phyloP scores from a whole-genome alignment of 1,139 yeast species.

The Magnusiomyces sp. region DNA sequence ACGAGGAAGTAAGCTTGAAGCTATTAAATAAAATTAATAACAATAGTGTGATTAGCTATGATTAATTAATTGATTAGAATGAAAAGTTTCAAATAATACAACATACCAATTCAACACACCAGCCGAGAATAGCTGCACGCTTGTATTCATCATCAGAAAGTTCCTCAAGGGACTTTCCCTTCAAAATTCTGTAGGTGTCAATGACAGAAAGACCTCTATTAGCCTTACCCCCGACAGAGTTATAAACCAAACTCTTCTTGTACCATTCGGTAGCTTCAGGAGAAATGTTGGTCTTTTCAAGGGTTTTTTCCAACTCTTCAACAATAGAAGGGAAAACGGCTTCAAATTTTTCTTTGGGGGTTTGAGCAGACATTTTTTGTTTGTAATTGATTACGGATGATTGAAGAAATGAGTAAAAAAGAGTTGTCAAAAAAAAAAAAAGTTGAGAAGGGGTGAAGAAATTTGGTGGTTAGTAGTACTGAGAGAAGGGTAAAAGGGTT shows the following conservation, averaged over 20 bases:
- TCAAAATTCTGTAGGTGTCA: constrained; percentile 80
- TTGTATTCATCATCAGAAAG: constrained; percentile 62
- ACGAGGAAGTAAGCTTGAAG: constrained; percentile 95
- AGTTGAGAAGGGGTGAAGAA: neutral
- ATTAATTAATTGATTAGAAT: neutral
- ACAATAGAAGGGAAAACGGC: constrained; percentile 71
- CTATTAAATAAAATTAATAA: neutral
- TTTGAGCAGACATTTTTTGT: constrained; percentile 8
- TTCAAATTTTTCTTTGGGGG: constrained; percentile 54
- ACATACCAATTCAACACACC: constrained; percentile 72
- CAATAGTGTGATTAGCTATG: neutral
- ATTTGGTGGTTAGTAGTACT: neutral
- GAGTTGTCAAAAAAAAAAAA: neutral
- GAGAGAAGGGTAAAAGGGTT: too few relatives aligned
- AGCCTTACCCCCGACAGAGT: constrained; percentile 93
- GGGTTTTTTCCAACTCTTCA: constrained; percentile 57
- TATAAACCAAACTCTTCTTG: constrained; percentile 63
- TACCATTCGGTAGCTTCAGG: constrained; percentile 85
- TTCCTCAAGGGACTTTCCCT: constrained; percentile 51
- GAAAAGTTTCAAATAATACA: neutral
- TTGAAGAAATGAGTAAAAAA: neutral
- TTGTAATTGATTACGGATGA: neutral
- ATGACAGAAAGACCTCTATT: constrained; percentile 95
- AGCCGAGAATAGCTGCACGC: constrained; percentile 84
- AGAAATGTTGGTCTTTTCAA: constrained; percentile 71